Conservation (phyloP, 1,284 basidiomycete genomes). For the Ceratobasidium sp. region DNA sequence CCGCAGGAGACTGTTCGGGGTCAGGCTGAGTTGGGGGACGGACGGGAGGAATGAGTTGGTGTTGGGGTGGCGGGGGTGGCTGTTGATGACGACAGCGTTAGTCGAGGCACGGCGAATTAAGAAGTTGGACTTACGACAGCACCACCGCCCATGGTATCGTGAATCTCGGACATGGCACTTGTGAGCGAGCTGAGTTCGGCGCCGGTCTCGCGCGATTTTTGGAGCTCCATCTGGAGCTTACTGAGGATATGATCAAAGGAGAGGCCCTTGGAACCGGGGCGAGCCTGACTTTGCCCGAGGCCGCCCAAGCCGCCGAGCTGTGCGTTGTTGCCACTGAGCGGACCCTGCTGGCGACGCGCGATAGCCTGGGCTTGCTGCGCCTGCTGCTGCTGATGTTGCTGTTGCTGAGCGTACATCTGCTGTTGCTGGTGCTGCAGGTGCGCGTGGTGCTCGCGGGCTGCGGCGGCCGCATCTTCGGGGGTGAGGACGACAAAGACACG, state of each 20-base stretch:
- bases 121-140: conserved; percentile 63
- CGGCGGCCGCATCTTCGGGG: conserved; percentile 46
- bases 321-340: conserved; percentile 58
- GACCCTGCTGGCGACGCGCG: conserved; percentile 43
- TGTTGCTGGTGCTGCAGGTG: conserved; percentile 44
- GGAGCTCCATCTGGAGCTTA: conserved; percentile 84
- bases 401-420: conserved; percentile 38
- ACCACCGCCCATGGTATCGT: conserved; percentile 85
- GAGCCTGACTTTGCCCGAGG: conserved; percentile 71
- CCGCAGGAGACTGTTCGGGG: conserved; percentile 29
- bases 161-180: conserved; percentile 87
- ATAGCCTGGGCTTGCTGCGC: conserved; percentile 39
- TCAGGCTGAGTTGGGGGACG: conserved; percentile 53
- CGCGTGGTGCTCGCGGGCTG: conserved; percentile 43
- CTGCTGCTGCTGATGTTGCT: conserved; percentile 40
- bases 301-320: conserved; percentile 71
- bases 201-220: conserved; percentile 94
- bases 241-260: conserved; percentile 84
- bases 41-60: conserved; percentile 68
- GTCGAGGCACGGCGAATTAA: neutral
- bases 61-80: conserved; percentile 55
- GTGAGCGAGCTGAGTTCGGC: conserved; percentile 83
- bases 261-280: conserved; percentile 75
- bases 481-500: conserved; percentile 59
- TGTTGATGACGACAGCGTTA: neutral